phyloP scores from a whole-genome alignment of 1,139 yeast species.

The Blastobotrys aristatus region DNA sequence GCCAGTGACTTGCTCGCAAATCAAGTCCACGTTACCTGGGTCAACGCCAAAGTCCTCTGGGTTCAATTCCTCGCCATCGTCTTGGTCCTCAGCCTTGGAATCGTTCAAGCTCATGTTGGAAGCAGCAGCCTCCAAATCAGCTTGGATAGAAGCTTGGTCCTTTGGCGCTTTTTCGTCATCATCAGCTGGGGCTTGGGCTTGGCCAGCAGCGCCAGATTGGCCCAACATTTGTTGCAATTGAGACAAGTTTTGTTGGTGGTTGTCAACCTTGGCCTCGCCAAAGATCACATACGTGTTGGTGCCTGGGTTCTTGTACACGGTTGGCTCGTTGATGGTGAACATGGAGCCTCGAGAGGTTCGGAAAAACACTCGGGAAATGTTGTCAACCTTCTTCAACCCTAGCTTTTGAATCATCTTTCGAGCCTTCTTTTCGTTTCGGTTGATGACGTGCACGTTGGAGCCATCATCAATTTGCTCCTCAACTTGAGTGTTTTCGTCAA shows the following conservation, averaged over 20 bases:
- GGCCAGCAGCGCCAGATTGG: slow-evolving; percentile 23
- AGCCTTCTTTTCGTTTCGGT: slow-evolving; percentile 92
- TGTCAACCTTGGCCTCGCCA: slow-evolving; percentile 97
- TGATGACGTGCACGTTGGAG: slow-evolving; percentile 13
- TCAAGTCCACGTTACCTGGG: slow-evolving; percentile 72
- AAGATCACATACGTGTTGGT: slow-evolving; percentile 95
- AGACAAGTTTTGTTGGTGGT: slow-evolving; percentile 40
- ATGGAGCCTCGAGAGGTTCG: slow-evolving; percentile 81
- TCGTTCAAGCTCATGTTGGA: slow-evolving; percentile 27
- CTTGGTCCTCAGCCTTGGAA: slow-evolving; percentile 27
- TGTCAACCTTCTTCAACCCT: slow-evolving; percentile 86
- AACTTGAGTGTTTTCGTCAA: slow-evolving; percentile 26
- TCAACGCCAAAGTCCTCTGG: slow-evolving; percentile 76
- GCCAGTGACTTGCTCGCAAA: slow-evolving; percentile 76
- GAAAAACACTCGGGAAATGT: slow-evolving; percentile 93
- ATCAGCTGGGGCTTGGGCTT: slow-evolving; percentile 38
- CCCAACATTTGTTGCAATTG: slow-evolving; percentile 21
- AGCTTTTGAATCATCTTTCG: slow-evolving; percentile 86
- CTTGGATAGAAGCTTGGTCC: slow-evolving; percentile 78
- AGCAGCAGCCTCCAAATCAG: slow-evolving; percentile 85
- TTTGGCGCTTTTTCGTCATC: slow-evolving; percentile 39
- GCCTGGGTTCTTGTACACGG: slow-evolving; percentile 81
- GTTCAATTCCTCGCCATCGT: slow-evolving; percentile 45
- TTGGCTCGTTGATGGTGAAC: slow-evolving; percentile 91
- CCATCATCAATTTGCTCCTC: slow-evolving; percentile 24